These are phyloP conservation scores for Serpula lacrymans DNA, from an alignment of 768 basidiomycete genomes.

Conservation along the genomic window DNA sequence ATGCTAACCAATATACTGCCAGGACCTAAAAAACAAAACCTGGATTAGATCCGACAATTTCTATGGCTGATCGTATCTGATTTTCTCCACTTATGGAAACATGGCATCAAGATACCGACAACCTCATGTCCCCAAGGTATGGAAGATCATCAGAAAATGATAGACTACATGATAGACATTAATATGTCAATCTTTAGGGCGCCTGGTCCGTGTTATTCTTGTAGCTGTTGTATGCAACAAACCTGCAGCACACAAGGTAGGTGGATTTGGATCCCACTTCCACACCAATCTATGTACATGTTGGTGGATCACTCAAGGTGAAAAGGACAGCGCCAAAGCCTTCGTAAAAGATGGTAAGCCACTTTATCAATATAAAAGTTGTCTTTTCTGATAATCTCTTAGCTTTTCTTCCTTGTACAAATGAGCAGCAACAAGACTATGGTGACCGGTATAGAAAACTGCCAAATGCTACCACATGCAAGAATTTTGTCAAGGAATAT, in stretches of 20 bases:
- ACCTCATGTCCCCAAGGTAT: slow-evolving; percentile 19
- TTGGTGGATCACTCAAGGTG: slow-evolving; percentile 29
- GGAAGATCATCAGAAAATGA: too few relatives aligned
- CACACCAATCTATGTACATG: slow-evolving; percentile 33
- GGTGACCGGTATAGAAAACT: slow-evolving; percentile 7
- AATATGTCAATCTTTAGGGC: slow-evolving; percentile 9
- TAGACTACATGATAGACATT: too few relatives aligned
- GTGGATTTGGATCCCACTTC: slow-evolving; percentile 24
- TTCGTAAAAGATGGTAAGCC: slow-evolving; percentile 18
- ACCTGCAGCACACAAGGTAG: slow-evolving; percentile 34
- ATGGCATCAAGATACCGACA: slow-evolving; percentile 20
- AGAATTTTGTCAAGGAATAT: slow-evolving; percentile 13
- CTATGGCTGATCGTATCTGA: slow-evolving; percentile 23
- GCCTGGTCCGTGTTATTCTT: slow-evolving; percentile 26
- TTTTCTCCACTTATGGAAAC: slow-evolving; percentile 17
- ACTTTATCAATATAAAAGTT: neutral
- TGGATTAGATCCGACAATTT: slow-evolving; percentile 25
- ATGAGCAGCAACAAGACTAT: slow-evolving; percentile 10
- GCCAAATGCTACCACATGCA: neutral
- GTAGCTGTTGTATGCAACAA: slow-evolving; percentile 35
- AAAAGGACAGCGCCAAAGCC: slow-evolving; percentile 16
- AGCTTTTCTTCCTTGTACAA: slow-evolving; percentile 11
- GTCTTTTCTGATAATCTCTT: neutral
- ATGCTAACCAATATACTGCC: slow-evolving; percentile 23
- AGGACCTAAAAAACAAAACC: slow-evolving; percentile 23